phyloP scores from a whole-genome alignment of 176 grass and related monocot species.

The Avena sativa region DNA sequence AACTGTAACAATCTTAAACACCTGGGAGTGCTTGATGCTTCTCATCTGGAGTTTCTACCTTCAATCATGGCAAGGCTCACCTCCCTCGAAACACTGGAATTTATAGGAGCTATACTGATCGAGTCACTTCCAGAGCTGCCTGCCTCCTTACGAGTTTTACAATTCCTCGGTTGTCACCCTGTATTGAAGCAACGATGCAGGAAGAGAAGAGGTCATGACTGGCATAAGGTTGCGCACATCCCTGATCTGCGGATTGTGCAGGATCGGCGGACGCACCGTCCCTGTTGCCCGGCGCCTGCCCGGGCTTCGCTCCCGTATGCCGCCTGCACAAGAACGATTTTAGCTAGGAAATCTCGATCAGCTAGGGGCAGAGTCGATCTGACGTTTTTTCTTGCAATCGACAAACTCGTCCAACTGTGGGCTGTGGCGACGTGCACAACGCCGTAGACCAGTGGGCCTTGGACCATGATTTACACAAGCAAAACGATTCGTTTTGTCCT shows the following conservation, averaged over 20 bases:
- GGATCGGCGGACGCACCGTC: too few relatives aligned
- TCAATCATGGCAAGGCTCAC: background rate
- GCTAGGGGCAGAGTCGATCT: too few relatives aligned
- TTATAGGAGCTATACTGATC: background rate
- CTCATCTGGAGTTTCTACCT: conserved; percentile 9
- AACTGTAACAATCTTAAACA: background rate
- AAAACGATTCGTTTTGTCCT: too few relatives aligned
- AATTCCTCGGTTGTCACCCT: background rate
- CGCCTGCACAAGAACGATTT: too few relatives aligned
- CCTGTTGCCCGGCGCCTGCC: too few relatives aligned
- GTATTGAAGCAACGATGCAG: background rate
- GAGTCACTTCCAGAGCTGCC: conserved; percentile 38
- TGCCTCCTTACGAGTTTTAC: background rate
- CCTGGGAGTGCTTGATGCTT: background rate
- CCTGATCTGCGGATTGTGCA: background rate
- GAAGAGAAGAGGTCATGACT: conserved; percentile 11
- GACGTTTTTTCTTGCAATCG: too few relatives aligned
- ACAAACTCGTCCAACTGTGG: too few relatives aligned
- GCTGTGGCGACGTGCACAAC: too few relatives aligned
- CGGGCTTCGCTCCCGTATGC: too few relatives aligned
- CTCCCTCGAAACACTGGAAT: background rate
- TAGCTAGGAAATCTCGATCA: too few relatives aligned
- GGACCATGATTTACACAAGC: too few relatives aligned
- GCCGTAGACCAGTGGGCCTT: too few relatives aligned
- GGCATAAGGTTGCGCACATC: conserved; percentile 11